Evolutionary conservation across 352 stramenopile species (phyloP).

Genomic region (Phytophthora sp.): DNA sequence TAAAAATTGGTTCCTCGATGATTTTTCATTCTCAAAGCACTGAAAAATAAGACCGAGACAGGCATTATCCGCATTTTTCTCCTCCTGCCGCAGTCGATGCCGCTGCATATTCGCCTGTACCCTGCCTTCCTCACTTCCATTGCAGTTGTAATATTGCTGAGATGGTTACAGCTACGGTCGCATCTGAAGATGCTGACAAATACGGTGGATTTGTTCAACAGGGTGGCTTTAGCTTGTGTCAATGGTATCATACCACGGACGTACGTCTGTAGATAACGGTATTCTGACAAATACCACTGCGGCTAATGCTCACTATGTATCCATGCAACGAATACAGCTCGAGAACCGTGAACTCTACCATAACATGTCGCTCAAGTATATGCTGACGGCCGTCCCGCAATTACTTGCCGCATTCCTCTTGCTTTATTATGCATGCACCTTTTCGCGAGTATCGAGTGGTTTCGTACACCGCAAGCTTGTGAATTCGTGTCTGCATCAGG

Average conservation of each 20-base stretch:
- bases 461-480: slow-evolving; percentile 59
- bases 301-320: neutral
- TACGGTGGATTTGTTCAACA: slow-evolving; percentile 15
- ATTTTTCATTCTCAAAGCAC: neutral
- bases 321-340: slow-evolving; percentile 24
- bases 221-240: slow-evolving; percentile 47
- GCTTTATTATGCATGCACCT: slow-evolving; percentile 72
- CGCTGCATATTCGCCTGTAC: slow-evolving; percentile 40
- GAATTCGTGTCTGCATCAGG: slow-evolving; percentile 65
- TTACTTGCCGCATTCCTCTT: slow-evolving; percentile 48
- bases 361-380: slow-evolving; percentile 64
- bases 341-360: slow-evolving; percentile 42
- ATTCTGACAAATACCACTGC: neutral
- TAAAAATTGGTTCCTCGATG: neutral
- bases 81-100: slow-evolving; percentile 3
- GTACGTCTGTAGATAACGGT: slow-evolving; percentile 25
- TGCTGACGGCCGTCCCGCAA: slow-evolving; percentile 58
- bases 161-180: neutral
- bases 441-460: slow-evolving; percentile 42
- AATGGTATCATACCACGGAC: slow-evolving; percentile 63
- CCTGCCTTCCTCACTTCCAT: slow-evolving; percentile 35
- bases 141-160: slow-evolving; percentile 27
- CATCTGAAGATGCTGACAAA: neutral
- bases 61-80: neutral
- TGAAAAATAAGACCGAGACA: slow-evolving; percentile 15